Conservation (phyloP, 2,329 filamentous ascomycete species). For the Calonectria henricotiae region DNA sequence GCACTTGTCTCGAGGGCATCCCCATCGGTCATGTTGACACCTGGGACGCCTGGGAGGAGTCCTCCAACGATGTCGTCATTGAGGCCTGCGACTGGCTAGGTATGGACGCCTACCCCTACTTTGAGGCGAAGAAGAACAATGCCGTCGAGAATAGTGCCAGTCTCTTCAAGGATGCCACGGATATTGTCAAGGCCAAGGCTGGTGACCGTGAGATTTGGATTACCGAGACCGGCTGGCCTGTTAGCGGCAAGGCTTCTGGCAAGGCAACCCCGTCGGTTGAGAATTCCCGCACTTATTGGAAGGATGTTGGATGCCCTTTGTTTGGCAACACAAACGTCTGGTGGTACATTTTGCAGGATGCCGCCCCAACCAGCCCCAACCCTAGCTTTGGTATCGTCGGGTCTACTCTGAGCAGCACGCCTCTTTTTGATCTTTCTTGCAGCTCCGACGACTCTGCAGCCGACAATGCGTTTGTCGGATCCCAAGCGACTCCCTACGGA, state of each 20-base stretch:
- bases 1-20: slow-evolving; percentile 72
- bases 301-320: slow-evolving; percentile 81
- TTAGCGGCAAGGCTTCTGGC: slow-evolving; percentile 76
- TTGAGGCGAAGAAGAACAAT: slow-evolving; percentile 80
- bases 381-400: slow-evolving; percentile 82
- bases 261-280: slow-evolving; percentile 74
- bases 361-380: slow-evolving; percentile 71
- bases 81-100: slow-evolving; percentile 84
- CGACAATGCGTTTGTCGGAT: slow-evolving; percentile 25
- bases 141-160: slow-evolving; percentile 74
- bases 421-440: slow-evolving; percentile 76
- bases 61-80: slow-evolving; percentile 80
- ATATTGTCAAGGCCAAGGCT: slow-evolving; percentile 72
- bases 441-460: slow-evolving; percentile 49
- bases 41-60: slow-evolving; percentile 86
- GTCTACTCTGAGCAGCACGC: slow-evolving; percentile 67
- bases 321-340: slow-evolving; percentile 78
- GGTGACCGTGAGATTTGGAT: slow-evolving; percentile 85
- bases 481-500: slow-evolving; percentile 20
- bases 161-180: slow-evolving; percentile 80
- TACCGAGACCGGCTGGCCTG: slow-evolving; percentile 91
- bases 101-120: slow-evolving; percentile 90
- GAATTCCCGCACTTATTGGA: slow-evolving; percentile 88
- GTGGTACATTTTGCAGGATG: slow-evolving; percentile 86
- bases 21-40: slow-evolving; percentile 91